These are phyloP conservation scores for Scedosporium dehoogii DNA, from an alignment of 2,329 filamentous ascomycete species.

Conservation along the genomic window DNA sequence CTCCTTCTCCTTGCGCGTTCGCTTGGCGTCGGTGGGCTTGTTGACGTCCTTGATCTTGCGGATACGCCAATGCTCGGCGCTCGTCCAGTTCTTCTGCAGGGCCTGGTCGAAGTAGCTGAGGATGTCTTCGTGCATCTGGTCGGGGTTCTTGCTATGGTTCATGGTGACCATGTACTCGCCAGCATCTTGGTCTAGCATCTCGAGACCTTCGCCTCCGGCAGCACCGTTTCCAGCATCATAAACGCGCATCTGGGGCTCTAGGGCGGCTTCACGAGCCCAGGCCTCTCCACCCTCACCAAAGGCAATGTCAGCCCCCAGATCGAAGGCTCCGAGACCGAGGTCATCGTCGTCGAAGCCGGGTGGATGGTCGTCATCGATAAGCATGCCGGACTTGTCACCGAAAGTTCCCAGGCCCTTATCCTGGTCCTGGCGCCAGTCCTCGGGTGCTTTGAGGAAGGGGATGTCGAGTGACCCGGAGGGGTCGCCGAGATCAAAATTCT, in stretches of 20 bases:
- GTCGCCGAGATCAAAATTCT: conserved; percentile 85
- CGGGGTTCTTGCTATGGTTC: conserved; percentile 52
- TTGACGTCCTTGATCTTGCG: conserved; percentile 74
- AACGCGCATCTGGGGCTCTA: conserved; percentile 77
- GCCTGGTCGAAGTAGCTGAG: conserved; percentile 97
- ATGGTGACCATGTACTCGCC: conserved; percentile 74
- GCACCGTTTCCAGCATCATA: conserved; percentile 52
- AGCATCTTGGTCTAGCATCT: conserved; percentile 45
- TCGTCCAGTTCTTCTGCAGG: conserved; percentile 93
- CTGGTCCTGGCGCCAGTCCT: conserved; percentile 70
- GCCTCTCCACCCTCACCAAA: conserved; percentile 95
- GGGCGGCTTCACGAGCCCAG: conserved; percentile 83
- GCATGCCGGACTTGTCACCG: conserved; percentile 66
- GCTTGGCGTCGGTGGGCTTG: conserved; percentile 43
- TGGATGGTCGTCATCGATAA: conserved; percentile 79
- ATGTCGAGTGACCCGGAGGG: conserved; percentile 78
- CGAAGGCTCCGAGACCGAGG: conserved; percentile 60
- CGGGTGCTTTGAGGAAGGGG: conserved; percentile 80
- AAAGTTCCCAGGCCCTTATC: conserved; percentile 50
- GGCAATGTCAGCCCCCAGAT: conserved; percentile 61
- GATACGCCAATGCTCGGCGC: conserved; percentile 98
- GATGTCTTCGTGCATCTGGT: conserved; percentile 79
- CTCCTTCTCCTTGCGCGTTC: conserved; percentile 86
- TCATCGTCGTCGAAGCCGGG: conserved; percentile 66
- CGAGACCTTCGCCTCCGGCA: conserved; percentile 41